These are phyloP conservation scores for Leccinum pachyderme DNA, from an alignment of 1,284 basidiomycete genomes.

Conservation along the genomic window DNA sequence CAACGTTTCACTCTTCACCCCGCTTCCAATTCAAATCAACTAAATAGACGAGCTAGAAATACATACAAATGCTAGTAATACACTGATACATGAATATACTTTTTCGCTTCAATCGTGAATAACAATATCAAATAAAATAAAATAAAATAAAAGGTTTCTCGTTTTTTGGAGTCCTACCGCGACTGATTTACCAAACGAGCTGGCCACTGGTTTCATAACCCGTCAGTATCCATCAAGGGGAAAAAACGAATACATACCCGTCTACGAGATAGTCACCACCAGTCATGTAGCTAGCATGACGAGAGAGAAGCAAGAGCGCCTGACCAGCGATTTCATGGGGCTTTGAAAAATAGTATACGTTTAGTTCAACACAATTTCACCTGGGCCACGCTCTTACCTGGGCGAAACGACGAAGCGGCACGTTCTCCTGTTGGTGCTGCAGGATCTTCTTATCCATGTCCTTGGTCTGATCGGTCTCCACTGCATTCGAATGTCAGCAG, in stretches of 20 bases:
- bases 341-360: conserved; percentile 8
- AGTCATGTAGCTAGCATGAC: conserved; percentile 42
- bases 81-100: no score
- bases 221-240: conserved; percentile 32
- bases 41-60: no score
- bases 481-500: conserved; percentile 21
- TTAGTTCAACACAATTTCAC: fast-evolving
- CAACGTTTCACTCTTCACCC: no score
- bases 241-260: conserved; percentile 31
- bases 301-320: conserved; percentile 43
- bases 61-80: no score
- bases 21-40: no score
- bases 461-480: conserved; percentile 38
- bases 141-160: no score
- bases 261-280: conserved; percentile 44
- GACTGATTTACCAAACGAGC: conserved; percentile 35
- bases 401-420: conserved; percentile 45
- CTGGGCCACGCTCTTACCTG: conserved; percentile 13
- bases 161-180: no score
- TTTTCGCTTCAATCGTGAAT: background rate
- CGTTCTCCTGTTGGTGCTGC: conserved; percentile 35
- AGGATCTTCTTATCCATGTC: conserved; percentile 36
- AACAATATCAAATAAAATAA: background rate
- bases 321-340: conserved; percentile 46
- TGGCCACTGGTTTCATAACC: conserved; percentile 36